These are phyloP conservation scores for Starmerella etchellsii DNA, from an alignment of 805 yeast genomes.

Conservation along the genomic window DNA sequence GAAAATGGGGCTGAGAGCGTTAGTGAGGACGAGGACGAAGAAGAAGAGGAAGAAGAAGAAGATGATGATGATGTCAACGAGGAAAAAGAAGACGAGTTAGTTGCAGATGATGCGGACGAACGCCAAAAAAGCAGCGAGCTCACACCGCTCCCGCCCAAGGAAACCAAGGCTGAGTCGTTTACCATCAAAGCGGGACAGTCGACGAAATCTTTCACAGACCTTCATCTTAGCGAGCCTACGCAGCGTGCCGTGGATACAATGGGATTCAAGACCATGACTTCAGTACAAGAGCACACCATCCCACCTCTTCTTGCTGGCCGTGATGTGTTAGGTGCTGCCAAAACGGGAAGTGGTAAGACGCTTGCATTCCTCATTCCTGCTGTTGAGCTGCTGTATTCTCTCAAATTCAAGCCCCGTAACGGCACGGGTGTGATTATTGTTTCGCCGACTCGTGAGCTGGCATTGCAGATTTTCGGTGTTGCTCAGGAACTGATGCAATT, in stretches of 20 bases:
- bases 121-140: not conserved
- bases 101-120: not conserved
- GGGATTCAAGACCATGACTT: slow-evolving; percentile 90
- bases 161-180: slow-evolving; percentile 17
- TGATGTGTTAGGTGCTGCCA: slow-evolving; percentile 98
- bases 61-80: slow-evolving; percentile 1
- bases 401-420: slow-evolving; percentile 92
- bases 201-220: slow-evolving; percentile 32
- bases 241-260: slow-evolving; percentile 65
- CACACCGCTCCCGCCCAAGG: not conserved
- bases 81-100: not conserved
- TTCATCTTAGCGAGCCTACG: slow-evolving; percentile 71
- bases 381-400: slow-evolving; percentile 74
- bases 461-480: slow-evolving; percentile 94
- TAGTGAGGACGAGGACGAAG: slow-evolving; percentile 3
- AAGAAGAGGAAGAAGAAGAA: slow-evolving; percentile 1
- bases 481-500: slow-evolving; percentile 84
- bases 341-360: slow-evolving; percentile 98
- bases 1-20: not conserved
- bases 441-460: slow-evolving; percentile 95
- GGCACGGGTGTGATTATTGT: slow-evolving; percentile 96
- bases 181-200: slow-evolving; percentile 16
- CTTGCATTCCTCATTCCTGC: slow-evolving; percentile 93
- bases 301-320: slow-evolving; percentile 94
- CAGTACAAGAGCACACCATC: slow-evolving; percentile 88